Conservation (phyloP, 441 rosid genomes). For the Adansonia madagascariensis region DNA sequence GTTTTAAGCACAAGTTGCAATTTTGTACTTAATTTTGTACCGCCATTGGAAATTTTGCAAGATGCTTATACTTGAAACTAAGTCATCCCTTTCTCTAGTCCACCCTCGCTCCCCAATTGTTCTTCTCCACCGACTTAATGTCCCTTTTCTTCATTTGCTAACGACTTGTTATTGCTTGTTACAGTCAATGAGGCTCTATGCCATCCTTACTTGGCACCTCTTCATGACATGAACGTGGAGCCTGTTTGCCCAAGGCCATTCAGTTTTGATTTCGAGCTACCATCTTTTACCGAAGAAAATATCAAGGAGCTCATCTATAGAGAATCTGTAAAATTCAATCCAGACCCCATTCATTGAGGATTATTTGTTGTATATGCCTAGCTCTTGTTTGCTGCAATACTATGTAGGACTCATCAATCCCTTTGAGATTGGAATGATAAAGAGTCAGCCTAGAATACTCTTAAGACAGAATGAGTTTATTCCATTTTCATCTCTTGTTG, state of each 20-base stretch:
- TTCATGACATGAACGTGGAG: slow-evolving; percentile 89
- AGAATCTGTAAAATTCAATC: slow-evolving; percentile 85
- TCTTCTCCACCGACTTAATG: background rate
- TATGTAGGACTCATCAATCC: slow-evolving; percentile 27
- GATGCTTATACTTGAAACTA: background rate
- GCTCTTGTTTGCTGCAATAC: slow-evolving; percentile 25
- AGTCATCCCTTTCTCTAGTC: background rate
- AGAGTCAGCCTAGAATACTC: slow-evolving; percentile 5
- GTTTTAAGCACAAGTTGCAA: background rate
- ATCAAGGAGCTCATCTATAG: slow-evolving; percentile 91
- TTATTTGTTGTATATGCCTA: slow-evolving; percentile 24
- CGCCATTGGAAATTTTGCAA: background rate
- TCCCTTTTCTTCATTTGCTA: background rate
- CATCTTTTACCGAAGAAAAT: slow-evolving; percentile 81
- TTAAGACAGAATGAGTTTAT: slow-evolving; percentile 20
- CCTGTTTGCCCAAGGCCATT: slow-evolving; percentile 84
- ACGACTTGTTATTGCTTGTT: slow-evolving; percentile 2
- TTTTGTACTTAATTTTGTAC: background rate
- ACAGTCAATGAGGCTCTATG: slow-evolving; percentile 85
- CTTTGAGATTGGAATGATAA: background rate
- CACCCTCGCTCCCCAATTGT: background rate
- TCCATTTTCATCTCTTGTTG: slow-evolving; percentile 1
- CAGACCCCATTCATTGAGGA: slow-evolving; percentile 50
- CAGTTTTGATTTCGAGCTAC: slow-evolving; percentile 91
- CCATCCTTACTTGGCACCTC: slow-evolving; percentile 84